Evolutionary conservation across 2,329 filamentous ascomycete genomes (phyloP).

Genomic region (Cryphonectria radicalis): DNA sequence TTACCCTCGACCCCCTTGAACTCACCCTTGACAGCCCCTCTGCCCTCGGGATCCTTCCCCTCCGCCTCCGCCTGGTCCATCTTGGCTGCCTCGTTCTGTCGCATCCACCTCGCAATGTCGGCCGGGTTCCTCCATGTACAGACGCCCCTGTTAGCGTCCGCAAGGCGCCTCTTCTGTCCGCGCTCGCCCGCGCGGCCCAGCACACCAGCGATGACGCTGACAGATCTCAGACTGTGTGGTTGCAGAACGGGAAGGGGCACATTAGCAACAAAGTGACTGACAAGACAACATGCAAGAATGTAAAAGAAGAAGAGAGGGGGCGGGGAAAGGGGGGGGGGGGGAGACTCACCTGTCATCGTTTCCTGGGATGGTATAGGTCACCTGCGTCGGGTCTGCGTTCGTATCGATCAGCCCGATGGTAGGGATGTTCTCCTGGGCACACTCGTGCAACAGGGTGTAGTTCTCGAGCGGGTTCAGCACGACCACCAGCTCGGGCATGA

Average conservation of each 20-base stretch:
- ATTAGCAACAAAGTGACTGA: conserved; percentile 33
- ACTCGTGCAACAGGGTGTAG: conserved; percentile 87
- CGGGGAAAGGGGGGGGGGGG: neutral
- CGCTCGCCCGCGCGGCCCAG: conserved; percentile 82
- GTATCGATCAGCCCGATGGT: conserved; percentile 96
- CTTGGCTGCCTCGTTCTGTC: neutral
- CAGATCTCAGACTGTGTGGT: conserved; percentile 74
- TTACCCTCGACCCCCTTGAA: neutral
- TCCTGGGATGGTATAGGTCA: conserved; percentile 94
- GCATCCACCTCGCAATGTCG: conserved; percentile 38
- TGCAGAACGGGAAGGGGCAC: no score
- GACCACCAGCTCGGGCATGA: conserved; percentile 89
- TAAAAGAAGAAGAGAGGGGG: neutral
- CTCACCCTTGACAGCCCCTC: neutral
- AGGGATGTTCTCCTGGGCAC: conserved; percentile 82
- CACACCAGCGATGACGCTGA: conserved; percentile 81
- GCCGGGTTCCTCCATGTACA: conserved; percentile 64
- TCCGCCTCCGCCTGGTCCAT: neutral
- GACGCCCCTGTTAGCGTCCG: conserved; percentile 62
- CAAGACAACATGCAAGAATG: neutral
- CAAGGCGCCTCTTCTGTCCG: conserved; percentile 71
- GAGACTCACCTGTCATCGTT: conserved; percentile 84
- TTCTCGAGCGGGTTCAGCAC: conserved; percentile 94
- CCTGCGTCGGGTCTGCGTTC: conserved; percentile 87
- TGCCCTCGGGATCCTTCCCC: neutral